Evolutionary conservation across 1,284 basidiomycete genomes (phyloP).

Genomic region (Microbotryum scabiosae): DNA sequence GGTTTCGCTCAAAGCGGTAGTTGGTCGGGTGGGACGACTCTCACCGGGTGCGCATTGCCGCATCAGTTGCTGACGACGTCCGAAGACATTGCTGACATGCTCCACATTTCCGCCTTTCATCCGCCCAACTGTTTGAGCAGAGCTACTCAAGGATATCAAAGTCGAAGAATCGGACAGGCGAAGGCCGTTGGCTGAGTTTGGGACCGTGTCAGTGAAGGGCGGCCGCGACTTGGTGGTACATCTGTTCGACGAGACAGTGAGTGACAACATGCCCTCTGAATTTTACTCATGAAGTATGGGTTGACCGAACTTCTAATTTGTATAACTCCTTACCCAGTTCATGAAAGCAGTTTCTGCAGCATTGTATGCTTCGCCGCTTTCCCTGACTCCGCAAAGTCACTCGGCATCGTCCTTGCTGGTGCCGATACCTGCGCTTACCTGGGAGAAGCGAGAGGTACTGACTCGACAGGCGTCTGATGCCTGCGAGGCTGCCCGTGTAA

Average conservation of each 20-base stretch:
- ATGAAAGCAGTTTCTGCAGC: conserved; percentile 26
- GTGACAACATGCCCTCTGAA: not conserved
- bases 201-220: conserved; percentile 27
- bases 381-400: conserved; percentile 21
- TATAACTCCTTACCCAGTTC: not conserved
- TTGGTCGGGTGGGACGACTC: conserved; percentile 27
- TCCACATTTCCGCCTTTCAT: not conserved
- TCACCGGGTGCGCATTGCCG: conserved; percentile 10
- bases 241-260: conserved; percentile 27
- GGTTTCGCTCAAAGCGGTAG: conserved; percentile 27
- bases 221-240: conserved; percentile 26
- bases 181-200: conserved; percentile 25
- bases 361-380: conserved; percentile 25
- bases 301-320: not conserved
- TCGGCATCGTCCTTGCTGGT: conserved; percentile 18
- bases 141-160: conserved; percentile 20
- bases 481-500: conserved; percentile 32
- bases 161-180: conserved; percentile 21
- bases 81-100: not conserved
- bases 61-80: not conserved
- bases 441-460: conserved; percentile 22
- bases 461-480: conserved; percentile 29
- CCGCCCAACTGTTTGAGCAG: not conserved
- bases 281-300: too few relatives aligned
- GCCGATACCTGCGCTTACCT: conserved; percentile 20